Conservation (phyloP, 2,329 filamentous ascomycete species). For the Stemphylium vesicarium region DNA sequence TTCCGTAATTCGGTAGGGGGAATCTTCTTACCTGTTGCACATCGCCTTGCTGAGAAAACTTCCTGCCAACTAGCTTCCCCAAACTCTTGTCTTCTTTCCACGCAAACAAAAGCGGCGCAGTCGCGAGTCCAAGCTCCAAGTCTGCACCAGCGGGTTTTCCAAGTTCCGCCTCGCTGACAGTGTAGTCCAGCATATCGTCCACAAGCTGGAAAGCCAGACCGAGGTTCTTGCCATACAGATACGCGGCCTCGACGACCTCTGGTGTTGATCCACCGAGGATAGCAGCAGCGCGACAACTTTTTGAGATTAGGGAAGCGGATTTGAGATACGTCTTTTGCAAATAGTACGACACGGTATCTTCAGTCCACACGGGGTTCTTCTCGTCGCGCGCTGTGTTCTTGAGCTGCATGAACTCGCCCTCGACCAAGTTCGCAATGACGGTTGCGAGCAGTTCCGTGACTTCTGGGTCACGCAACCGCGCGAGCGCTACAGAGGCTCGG, state of each 20-base stretch:
- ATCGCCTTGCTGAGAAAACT: slow-evolving; percentile 84
- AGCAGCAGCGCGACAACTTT: slow-evolving; percentile 89
- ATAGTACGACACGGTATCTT: slow-evolving; percentile 91
- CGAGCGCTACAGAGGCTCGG: slow-evolving; percentile 89
- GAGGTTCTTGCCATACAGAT: slow-evolving; percentile 89
- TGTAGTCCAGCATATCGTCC: slow-evolving; percentile 98
- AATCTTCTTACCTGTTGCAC: slow-evolving; percentile 72
- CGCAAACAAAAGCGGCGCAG: slow-evolving; percentile 90
- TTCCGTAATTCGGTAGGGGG: no score
- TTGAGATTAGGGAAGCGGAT: slow-evolving; percentile 93
- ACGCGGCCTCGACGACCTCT: slow-evolving; percentile 87
- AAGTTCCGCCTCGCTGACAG: slow-evolving; percentile 79
- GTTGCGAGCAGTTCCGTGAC: slow-evolving; percentile 94
- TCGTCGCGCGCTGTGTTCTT: slow-evolving; percentile 95
- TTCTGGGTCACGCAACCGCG: slow-evolving; percentile 87
- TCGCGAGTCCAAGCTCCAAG: slow-evolving; percentile 89
- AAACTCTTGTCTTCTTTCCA: slow-evolving; percentile 90
- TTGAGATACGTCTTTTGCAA: slow-evolving; percentile 98
- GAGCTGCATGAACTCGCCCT: slow-evolving; percentile 99
- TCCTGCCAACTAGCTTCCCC: slow-evolving; percentile 86
- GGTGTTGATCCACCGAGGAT: slow-evolving; percentile 79
- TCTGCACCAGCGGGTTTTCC: slow-evolving; percentile 96
- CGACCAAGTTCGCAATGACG: slow-evolving; percentile 95
- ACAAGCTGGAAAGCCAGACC: slow-evolving; percentile 96
- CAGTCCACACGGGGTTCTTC: slow-evolving; percentile 80